Evolutionary conservation across 495 filamentous ascomycete species (phyloP).

Genomic region (Podospora pseudoanserina): DNA sequence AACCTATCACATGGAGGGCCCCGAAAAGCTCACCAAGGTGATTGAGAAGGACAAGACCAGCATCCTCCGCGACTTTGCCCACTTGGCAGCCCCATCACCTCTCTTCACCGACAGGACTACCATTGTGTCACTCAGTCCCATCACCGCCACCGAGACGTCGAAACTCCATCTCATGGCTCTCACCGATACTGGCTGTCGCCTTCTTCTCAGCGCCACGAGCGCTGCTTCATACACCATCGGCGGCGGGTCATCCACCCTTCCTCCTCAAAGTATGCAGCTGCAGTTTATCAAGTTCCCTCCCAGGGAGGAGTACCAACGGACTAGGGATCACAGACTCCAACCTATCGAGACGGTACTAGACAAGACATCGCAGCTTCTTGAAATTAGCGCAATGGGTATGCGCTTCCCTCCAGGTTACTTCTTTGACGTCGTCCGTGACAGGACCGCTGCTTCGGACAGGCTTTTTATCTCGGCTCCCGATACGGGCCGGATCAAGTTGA

Average conservation of each 20-base stretch:
- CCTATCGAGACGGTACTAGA: conserved; percentile 35
- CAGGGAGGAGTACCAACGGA: conserved; percentile 24
- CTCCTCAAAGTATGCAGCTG: conserved; percentile 94
- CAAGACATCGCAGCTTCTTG: conserved; percentile 44
- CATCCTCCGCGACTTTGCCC: conserved; percentile 62
- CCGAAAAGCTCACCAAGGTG: conserved; percentile 49
- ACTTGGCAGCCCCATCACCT: conserved; percentile 67
- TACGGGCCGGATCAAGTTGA: conserved; percentile 69
- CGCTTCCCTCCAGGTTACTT: conserved; percentile 89
- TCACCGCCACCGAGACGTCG: conserved; percentile 73
- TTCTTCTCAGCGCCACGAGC: conserved; percentile 87
- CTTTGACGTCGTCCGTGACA: conserved; percentile 67
- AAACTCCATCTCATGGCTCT: conserved; percentile 86
- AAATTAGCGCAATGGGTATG: conserved; percentile 53
- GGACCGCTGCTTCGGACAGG: conserved; percentile 45
- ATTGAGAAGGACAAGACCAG: conserved; percentile 54
- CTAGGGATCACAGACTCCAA: conserved; percentile 9
- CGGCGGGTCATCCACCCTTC: conserved; percentile 49
- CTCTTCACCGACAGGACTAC: conserved; percentile 62
- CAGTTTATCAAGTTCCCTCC: conserved; percentile 94
- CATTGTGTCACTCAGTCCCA: conserved; percentile 80
- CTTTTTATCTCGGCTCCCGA: conserved; percentile 87
- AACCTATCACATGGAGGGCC: conserved; percentile 70
- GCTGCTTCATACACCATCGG: conserved; percentile 64
- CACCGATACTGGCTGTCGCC: conserved; percentile 82